phyloP scores from a whole-genome alignment of 306 rosid genomes.

The Mucuna pruriens region DNA sequence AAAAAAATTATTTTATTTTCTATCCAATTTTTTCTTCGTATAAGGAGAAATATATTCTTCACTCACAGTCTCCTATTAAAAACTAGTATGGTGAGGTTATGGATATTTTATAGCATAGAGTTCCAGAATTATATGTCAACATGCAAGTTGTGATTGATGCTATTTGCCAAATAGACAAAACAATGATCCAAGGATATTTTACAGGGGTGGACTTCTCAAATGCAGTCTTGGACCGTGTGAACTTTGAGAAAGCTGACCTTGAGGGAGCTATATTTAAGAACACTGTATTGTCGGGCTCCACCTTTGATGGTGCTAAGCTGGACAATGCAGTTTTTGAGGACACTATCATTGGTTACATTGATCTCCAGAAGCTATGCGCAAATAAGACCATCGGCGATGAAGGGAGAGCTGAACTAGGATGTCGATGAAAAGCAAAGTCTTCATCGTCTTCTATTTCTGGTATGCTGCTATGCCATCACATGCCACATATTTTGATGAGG shows the following conservation, averaged over 20 bases:
- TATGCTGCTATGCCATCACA: constrained; percentile 25
- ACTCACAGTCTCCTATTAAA: too few species aligned
- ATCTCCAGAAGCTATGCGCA: constrained; percentile 87
- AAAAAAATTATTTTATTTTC: too few species aligned
- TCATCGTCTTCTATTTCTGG: background rate
- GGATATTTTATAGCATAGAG: background rate
- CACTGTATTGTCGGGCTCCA: constrained; percentile 86
- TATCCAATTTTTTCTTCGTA: too few species aligned
- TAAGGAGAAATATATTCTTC: too few species aligned
- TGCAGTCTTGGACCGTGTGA: constrained; percentile 90
- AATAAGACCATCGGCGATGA: constrained; percentile 64
- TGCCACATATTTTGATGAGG: constrained; percentile 30
- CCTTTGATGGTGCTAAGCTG: constrained; percentile 77
- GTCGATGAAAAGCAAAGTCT: constrained; percentile 65
- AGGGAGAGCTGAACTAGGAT: constrained; percentile 78
- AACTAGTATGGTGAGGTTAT: background rate
- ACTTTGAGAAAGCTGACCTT: constrained; percentile 88
- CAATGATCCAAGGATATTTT: constrained; percentile 15
- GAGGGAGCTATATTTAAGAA: constrained; percentile 85
- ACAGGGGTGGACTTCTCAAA: constrained; percentile 90
- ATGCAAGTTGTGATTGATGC: constrained; percentile 17
- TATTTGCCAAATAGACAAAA: background rate
- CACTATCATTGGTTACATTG: constrained; percentile 91
- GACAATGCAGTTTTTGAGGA: constrained; percentile 84
- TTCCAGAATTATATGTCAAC: background rate